Percentiles rank a stretch among this genome's conserved stretches.
Conservation (phyloP, 2,329 filamentous ascomycete genomes). For the Exophiala calicioides region DNA sequence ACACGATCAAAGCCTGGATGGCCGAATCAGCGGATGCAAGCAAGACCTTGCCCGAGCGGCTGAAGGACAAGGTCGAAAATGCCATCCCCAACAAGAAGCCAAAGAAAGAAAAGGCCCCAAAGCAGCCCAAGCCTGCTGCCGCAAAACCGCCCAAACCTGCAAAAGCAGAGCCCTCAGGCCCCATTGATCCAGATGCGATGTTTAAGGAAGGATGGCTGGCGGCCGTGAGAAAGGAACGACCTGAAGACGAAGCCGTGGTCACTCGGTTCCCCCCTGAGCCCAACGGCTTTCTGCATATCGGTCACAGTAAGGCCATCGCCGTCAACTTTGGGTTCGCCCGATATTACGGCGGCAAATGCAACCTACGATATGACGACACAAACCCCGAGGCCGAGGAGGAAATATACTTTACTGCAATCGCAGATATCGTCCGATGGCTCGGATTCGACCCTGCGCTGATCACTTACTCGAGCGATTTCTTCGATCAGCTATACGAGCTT, state of each 20-base stretch:
- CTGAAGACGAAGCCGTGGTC: constrained; percentile 54
- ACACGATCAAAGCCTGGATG: constrained; percentile 16
- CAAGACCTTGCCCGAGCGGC: constrained; percentile 29
- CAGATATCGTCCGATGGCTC: constrained; percentile 84
- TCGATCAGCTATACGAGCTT: constrained; percentile 81
- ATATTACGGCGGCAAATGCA: constrained; percentile 75
- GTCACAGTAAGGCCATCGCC: constrained; percentile 92
- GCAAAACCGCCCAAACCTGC: constrained; percentile 33
- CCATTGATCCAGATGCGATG: constrained; percentile 61
- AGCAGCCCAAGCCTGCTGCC: constrained; percentile 35
- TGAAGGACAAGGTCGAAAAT: constrained; percentile 39
- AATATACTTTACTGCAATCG: constrained; percentile 83
- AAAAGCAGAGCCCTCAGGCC: constrained; percentile 33
- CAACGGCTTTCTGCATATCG: constrained; percentile 91
- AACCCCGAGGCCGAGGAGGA: constrained; percentile 94
- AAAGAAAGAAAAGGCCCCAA: constrained; percentile 47
- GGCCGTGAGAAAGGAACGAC: constrained; percentile 69
- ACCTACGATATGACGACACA: constrained; percentile 86
- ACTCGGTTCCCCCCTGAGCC: constrained; percentile 84
- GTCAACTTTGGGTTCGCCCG: constrained; percentile 95
- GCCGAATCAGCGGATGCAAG: constrained; percentile 23
- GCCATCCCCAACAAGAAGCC: constrained; percentile 2
- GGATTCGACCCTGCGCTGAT: constrained; percentile 76
- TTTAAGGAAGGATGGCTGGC: constrained; percentile 78
- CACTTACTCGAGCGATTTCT: constrained; percentile 89